Evolutionary conservation across 2,329 filamentous ascomycete species (phyloP).

Genomic region (Aspergillus sp.): DNA sequence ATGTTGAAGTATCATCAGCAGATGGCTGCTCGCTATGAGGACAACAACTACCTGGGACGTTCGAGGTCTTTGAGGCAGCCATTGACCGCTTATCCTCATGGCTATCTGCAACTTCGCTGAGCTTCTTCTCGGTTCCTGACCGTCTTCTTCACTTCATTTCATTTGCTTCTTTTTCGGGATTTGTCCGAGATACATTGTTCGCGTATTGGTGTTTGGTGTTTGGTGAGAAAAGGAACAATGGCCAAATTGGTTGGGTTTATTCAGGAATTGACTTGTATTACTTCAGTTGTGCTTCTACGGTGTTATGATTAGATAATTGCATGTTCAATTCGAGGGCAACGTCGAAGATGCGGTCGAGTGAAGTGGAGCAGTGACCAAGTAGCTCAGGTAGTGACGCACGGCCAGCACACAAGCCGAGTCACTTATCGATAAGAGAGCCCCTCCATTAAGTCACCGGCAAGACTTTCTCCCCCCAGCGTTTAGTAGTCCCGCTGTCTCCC

Average conservation of each 20-base stretch:
- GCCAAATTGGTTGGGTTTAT: background rate
- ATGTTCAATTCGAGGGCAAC: background rate
- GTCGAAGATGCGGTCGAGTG: constrained; percentile 1
- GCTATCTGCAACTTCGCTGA: constrained; percentile 10
- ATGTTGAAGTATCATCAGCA: constrained; percentile 22
- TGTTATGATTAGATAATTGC: background rate
- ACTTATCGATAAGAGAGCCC: constrained; percentile 30
- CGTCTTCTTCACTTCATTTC: constrained; percentile 15
- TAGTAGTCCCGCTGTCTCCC: constrained; percentile 12
- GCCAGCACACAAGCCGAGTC: constrained; percentile 17
- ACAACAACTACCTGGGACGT: constrained; percentile 11
- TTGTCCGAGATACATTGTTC: background rate
- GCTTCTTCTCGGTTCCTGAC: background rate
- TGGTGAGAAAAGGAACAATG: background rate
- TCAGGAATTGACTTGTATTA: background rate
- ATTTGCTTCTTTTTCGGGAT: constrained; percentile 4
- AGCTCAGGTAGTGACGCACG: constrained; percentile 4
- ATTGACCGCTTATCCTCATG: constrained; percentile 19
- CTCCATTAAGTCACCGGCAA: constrained; percentile 15
- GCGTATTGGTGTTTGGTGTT: background rate
- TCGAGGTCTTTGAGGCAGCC: constrained; percentile 26
- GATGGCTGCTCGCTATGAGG: constrained; percentile 23
- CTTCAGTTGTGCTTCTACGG: background rate
- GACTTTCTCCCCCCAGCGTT: constrained; percentile 13
- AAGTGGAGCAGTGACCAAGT: background rate